Evolutionary conservation across 352 stramenopile species (phyloP).

Genomic region (Globisporangium irregulare): DNA sequence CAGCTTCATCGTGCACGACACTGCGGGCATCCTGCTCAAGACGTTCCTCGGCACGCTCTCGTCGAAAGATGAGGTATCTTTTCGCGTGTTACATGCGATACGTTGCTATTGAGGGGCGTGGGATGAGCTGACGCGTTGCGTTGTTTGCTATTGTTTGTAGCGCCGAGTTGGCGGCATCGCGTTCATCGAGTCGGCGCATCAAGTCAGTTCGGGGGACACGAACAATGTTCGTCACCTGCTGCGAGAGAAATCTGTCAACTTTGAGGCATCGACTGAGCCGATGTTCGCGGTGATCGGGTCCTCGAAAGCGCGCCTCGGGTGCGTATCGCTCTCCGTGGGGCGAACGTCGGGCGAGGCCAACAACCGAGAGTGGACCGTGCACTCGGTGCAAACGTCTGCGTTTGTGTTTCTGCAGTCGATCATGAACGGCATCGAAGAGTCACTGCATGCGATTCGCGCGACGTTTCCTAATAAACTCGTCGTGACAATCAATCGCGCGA

Average conservation of each 20-base stretch:
- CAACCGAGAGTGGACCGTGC: conserved; percentile 80
- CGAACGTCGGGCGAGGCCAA: conserved; percentile 61
- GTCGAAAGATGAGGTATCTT: conserved; percentile 43
- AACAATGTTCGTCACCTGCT: conserved; percentile 56
- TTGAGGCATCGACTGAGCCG: conserved; percentile 73
- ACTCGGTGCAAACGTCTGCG: conserved; percentile 83
- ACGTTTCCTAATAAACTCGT: conserved; percentile 90
- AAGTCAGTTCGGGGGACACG: conserved; percentile 57
- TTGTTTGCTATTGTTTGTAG: not conserved
- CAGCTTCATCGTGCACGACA: conserved; percentile 80
- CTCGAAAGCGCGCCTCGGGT: conserved; percentile 67
- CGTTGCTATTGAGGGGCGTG: not conserved
- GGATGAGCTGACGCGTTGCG: not conserved
- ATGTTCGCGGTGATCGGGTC: conserved; percentile 85
- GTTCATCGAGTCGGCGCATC: conserved; percentile 83
- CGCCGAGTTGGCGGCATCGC: conserved; percentile 71
- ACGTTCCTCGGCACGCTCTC: conserved; percentile 56
- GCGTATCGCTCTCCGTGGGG: conserved; percentile 75
- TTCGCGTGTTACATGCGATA: no score
- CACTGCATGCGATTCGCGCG: conserved; percentile 69
- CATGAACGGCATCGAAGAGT: conserved; percentile 66
- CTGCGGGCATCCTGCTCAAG: conserved; percentile 69
- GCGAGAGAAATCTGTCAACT: conserved; percentile 74
- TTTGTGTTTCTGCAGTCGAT: conserved; percentile 88
- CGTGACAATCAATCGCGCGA: conserved; percentile 82